Base-by-base conservation (phyloP, 2,329 filamentous ascomycete species). In the Verticillium longisporum region DNA sequence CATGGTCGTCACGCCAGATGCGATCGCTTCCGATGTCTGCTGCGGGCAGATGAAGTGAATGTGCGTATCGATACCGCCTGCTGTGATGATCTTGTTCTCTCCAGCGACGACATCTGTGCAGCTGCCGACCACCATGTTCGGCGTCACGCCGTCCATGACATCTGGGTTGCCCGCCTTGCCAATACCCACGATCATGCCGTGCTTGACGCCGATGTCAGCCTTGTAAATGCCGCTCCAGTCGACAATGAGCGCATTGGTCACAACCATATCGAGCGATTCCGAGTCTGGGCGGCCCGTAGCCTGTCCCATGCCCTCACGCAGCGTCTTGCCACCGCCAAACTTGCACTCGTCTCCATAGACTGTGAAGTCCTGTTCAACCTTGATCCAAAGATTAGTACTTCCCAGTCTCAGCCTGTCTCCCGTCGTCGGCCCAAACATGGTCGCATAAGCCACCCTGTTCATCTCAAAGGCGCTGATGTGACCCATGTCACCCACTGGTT, bases 141-240 rank as follows among this genome's bases (percentile, higher is more conserved):
- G 80, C 62, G 88, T 81, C 6, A 98, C 91, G 4, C 91, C 91
- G 36, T 95, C 89, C 94, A 97, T 97, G 56, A 96, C 86, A 75
- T 98, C 94, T n/a, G 94, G 94, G 69, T 97, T 98, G 21, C 94
- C 94, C 15, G 94, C 92, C 76, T 98, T 97, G 62, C 94, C 94
- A 67, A 98, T 94, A 0, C 87, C 94, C 33, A 88, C 88, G 69
- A 98, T 97, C 45, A 89, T 72, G 2, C 94, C 93, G 67, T 92
- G 76, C 74, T 96, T 97, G 73, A 98, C 88, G 33, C 94, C 94
- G 71, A 98, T 96, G 73, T 98, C 94, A 6, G 93, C 94, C 78
- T 98, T 98, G 81, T 91, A 96, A 70, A 98, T 97, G 56, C 94
- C 94, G 1, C 84, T 89, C 84, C 89, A 96, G 77, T 98, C 94